Evolutionary conservation across 352 stramenopile genomes (phyloP).

Genomic region (Globisporangium echinulatum): DNA sequence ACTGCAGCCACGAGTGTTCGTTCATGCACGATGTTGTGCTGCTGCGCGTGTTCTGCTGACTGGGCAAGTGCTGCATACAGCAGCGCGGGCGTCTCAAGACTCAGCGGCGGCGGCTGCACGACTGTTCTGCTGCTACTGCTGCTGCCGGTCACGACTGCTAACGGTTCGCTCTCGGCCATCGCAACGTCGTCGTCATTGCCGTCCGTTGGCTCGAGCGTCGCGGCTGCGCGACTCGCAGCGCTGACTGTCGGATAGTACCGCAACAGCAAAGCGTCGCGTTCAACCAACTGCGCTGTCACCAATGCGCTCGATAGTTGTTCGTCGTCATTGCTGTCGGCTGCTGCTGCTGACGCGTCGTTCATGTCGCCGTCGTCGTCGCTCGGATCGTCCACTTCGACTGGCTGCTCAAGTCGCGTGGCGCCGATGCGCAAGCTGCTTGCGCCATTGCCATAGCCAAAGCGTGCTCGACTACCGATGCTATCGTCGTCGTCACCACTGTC

Average conservation of each 20-base stretch:
- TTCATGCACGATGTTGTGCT: slow-evolving; percentile 38
- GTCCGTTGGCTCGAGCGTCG: slow-evolving; percentile 7
- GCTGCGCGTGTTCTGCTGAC: not conserved
- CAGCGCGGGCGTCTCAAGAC: slow-evolving; percentile 4
- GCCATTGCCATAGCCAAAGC: no score
- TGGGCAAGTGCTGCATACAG: not conserved
- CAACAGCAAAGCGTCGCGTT: slow-evolving; percentile 31
- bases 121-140: not conserved
- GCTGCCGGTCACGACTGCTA: not conserved
- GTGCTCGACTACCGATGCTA: not conserved
- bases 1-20: slow-evolving; percentile 35
- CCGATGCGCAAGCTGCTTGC: not conserved
- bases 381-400: slow-evolving; percentile 7
- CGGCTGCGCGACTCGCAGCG: not conserved
- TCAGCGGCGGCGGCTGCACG: not conserved
- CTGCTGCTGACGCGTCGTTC: not conserved
- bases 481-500: slow-evolving; percentile 5
- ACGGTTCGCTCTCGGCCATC: no score
- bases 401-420: not conserved
- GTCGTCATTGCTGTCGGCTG: not conserved
- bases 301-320: no score
- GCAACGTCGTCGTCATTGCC: no score
- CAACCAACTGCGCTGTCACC: not conserved
- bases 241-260: slow-evolving; percentile 29
- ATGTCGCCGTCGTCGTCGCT: not conserved